Percentiles rank a stretch among this genome's conserved stretches.
Evolutionary conservation across 345 rosid genomes (phyloP).

Genomic region (Populus ilicifolia): DNA sequence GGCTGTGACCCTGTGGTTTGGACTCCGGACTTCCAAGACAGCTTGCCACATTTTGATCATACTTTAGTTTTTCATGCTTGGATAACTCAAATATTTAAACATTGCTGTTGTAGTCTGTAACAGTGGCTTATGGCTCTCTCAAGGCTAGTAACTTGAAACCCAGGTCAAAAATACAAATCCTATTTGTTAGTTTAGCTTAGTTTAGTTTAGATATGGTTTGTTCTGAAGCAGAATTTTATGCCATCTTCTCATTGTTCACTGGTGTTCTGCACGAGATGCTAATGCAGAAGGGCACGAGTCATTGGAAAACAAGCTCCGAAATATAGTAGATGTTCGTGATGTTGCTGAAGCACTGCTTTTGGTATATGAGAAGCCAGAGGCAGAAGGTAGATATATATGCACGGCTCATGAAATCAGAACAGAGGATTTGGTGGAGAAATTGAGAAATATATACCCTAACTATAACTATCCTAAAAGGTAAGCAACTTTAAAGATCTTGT

Average conservation of each 20-base stretch:
- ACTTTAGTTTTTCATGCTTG: background rate
- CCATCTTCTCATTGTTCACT: background rate
- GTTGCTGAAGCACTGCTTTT: constrained; percentile 27
- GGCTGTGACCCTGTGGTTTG: background rate
- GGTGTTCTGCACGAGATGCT: background rate
- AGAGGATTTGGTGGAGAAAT: constrained; percentile 19
- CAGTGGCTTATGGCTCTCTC: too few species aligned
- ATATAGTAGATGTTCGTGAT: constrained; percentile 36
- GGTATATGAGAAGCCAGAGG: constrained; percentile 30
- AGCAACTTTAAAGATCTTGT: background rate
- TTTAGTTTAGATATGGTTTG: too few species aligned
- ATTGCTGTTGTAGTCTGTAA: background rate
- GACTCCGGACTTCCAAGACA: background rate
- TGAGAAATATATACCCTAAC: constrained; percentile 19
- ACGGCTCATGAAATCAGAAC: constrained; percentile 14
- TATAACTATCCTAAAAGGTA: constrained; percentile 23
- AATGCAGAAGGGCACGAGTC: constrained; percentile 43
- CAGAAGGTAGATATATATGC: constrained; percentile 31
- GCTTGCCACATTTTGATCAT: background rate
- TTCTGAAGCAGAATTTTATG: too few species aligned
- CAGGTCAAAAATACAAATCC: too few species aligned
- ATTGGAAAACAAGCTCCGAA: constrained; percentile 27
- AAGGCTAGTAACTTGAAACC: too few species aligned
- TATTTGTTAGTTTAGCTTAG: too few species aligned
- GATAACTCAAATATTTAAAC: background rate